A percentile compares a stretch with the other conserved stretches of the same genome.
These are phyloP conservation scores for Teunomyces pallodes DNA, from an alignment of 805 yeast species.

Conservation along the genomic window DNA sequence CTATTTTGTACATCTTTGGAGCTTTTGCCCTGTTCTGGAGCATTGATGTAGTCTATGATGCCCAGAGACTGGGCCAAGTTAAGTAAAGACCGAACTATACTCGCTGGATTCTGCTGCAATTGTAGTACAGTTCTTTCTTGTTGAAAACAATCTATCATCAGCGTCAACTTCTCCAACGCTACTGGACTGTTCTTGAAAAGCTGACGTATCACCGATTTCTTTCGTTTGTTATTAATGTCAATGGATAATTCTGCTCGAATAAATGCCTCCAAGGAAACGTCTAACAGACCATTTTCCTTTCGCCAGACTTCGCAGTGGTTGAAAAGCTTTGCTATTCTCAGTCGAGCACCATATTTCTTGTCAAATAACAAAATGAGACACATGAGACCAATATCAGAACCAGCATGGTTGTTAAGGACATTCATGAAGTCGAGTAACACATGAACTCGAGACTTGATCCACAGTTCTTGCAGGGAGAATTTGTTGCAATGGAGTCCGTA, in stretches of 20 bases:
- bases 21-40: slow-evolving; percentile 1
- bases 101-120: slow-evolving; percentile 29
- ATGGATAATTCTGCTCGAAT: slow-evolving; percentile 10
- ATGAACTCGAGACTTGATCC: slow-evolving; percentile 47
- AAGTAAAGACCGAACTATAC: slow-evolving; percentile 32
- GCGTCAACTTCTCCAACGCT: slow-evolving; percentile 12
- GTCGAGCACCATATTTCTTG: slow-evolving; percentile 16
- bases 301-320: slow-evolving; percentile 13
- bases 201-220: background rate
- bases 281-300: background rate
- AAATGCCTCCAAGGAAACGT: slow-evolving; percentile 5
- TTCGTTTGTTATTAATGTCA: background rate
- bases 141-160: slow-evolving; percentile 7
- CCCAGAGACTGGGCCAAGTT: slow-evolving; percentile 33
- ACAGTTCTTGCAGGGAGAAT: slow-evolving; percentile 46
- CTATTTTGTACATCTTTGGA: slow-evolving; percentile 4
- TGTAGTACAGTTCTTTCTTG: slow-evolving; percentile 17
- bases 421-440: slow-evolving; percentile 50
- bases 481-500: slow-evolving; percentile 44
- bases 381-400: slow-evolving; percentile 32
- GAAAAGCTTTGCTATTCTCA: slow-evolving; percentile 28
- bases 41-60: slow-evolving; percentile 24
- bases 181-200: slow-evolving; percentile 14
- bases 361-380: slow-evolving; percentile 27
- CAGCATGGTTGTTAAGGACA: slow-evolving; percentile 31